These are phyloP conservation scores for Malassezia vespertilionis DNA, from an alignment of 1,284 basidiomycete species.

Conservation along the genomic window DNA sequence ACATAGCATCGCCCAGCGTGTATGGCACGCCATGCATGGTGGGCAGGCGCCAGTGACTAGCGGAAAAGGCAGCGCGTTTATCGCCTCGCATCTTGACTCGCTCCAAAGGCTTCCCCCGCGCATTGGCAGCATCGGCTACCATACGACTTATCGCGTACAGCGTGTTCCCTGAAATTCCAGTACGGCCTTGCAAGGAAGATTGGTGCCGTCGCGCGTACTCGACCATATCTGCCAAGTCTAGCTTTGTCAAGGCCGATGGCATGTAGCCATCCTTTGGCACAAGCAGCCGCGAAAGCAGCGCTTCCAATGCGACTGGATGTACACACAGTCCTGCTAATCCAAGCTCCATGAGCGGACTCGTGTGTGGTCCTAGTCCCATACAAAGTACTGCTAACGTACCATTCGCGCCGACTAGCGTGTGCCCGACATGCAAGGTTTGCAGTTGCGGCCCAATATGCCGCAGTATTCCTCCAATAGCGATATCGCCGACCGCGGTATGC, in stretches of 20 bases:
- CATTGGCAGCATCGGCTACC: background rate
- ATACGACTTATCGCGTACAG: background rate
- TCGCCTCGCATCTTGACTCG: slow-evolving; percentile 8
- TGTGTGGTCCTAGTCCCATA: slow-evolving; percentile 7
- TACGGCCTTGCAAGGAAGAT: slow-evolving; percentile 9
- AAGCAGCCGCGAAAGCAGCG: background rate
- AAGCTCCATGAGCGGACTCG: slow-evolving; percentile 3
- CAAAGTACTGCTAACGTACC: slow-evolving; percentile 11
- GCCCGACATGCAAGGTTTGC: slow-evolving; percentile 8
- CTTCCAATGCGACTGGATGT: background rate
- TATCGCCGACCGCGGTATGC: slow-evolving; percentile 12
- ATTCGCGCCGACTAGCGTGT: slow-evolving; percentile 7
- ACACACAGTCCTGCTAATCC: slow-evolving; percentile 12
- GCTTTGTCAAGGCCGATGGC: background rate
- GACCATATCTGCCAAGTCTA: slow-evolving; percentile 12
- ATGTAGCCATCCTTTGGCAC: background rate
- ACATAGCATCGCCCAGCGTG: slow-evolving; percentile 3
- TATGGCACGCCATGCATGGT: background rate
- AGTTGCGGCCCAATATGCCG: slow-evolving; percentile 8
- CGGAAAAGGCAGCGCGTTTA: slow-evolving; percentile 6
- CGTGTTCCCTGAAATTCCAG: slow-evolving; percentile 9
- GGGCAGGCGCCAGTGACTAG: slow-evolving; percentile 11
- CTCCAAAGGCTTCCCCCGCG: background rate
- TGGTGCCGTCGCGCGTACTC: slow-evolving; percentile 15
- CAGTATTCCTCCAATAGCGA: slow-evolving; percentile 8